Percentiles rank a stretch among this genome's conserved stretches.
Conservation (phyloP, 1,139 yeast genomes). For the Magnusiomyces clavatus region DNA sequence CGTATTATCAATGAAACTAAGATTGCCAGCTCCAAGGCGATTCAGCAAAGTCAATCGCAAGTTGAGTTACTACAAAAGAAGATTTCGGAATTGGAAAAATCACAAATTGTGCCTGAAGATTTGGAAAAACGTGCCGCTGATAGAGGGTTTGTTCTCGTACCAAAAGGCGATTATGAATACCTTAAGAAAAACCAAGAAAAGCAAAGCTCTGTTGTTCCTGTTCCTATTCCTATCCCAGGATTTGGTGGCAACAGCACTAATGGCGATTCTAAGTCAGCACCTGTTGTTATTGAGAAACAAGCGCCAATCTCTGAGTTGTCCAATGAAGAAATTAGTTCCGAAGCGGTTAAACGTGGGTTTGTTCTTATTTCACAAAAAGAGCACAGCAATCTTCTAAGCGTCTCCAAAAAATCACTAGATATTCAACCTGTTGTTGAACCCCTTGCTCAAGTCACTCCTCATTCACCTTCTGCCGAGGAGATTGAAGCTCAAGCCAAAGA, state of each 20-base stretch:
- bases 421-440: constrained; percentile 5
- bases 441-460: neutral
- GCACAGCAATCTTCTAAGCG: constrained; percentile 1
- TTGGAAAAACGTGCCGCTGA: constrained; percentile 8
- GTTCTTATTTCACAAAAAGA: constrained; percentile 15
- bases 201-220: constrained; percentile 1
- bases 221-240: constrained; percentile 15
- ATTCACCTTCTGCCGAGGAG: constrained; percentile 21
- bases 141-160: constrained; percentile 12
- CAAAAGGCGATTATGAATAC: constrained; percentile 13
- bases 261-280: neutral
- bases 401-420: neutral
- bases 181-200: constrained; percentile 6
- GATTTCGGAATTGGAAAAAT: constrained; percentile 11
- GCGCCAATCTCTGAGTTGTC: constrained; percentile 7
- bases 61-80: constrained; percentile 8
- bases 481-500: constrained; percentile 20
- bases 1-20: constrained; percentile 3
- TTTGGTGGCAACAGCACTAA: neutral
- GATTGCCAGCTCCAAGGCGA: constrained; percentile 4
- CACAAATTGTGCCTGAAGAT: neutral
- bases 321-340: constrained; percentile 10
- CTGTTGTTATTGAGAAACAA: neutral
- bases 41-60: constrained; percentile 1
- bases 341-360: constrained; percentile 14